Conservation (phyloP, 768 basidiomycete genomes). For the Psilocybe subaeruginosa region DNA sequence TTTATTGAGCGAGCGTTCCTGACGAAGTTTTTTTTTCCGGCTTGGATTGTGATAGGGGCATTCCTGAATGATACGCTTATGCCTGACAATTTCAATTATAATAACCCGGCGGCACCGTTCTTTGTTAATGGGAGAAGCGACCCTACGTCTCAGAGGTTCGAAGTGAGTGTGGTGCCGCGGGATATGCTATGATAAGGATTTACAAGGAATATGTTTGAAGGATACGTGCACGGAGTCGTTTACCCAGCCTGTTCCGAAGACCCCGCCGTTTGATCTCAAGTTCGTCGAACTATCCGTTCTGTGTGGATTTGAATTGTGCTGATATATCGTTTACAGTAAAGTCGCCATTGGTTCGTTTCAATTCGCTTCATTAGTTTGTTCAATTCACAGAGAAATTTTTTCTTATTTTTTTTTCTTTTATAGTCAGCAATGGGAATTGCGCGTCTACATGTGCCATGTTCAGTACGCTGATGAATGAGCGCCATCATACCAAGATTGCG, state of each 20-base stretch:
- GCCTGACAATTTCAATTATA: conserved; percentile 44
- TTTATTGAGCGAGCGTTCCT: background rate
- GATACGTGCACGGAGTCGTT: conserved; percentile 46
- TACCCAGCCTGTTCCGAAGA: conserved; percentile 39
- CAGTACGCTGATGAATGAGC: conserved; percentile 62
- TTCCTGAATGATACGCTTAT: conserved; percentile 49
- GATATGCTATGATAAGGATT: background rate
- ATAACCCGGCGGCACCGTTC: conserved; percentile 42
- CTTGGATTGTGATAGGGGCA: conserved; percentile 33
- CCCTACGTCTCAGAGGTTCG: conserved; percentile 51
- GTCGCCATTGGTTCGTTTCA: conserved; percentile 43
- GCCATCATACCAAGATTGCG: conserved; percentile 52
- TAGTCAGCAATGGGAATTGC: conserved; percentile 49
- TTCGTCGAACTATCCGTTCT: conserved; percentile 18
- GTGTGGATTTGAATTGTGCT: background rate
- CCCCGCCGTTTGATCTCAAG: conserved; percentile 48
- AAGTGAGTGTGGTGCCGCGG: conserved; percentile 32
- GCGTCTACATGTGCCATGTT: conserved; percentile 70
- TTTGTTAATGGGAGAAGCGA: conserved; percentile 46
- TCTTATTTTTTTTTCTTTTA: background rate
- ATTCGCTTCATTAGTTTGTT: background rate
- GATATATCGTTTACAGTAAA: conserved; percentile 31
- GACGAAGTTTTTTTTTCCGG: background rate
- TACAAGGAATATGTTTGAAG: conserved; percentile 21
- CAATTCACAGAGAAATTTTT: too few species aligned